Base-by-base conservation (phyloP, 768 basidiomycete genomes). In the Tylopilus sp. region DNA sequence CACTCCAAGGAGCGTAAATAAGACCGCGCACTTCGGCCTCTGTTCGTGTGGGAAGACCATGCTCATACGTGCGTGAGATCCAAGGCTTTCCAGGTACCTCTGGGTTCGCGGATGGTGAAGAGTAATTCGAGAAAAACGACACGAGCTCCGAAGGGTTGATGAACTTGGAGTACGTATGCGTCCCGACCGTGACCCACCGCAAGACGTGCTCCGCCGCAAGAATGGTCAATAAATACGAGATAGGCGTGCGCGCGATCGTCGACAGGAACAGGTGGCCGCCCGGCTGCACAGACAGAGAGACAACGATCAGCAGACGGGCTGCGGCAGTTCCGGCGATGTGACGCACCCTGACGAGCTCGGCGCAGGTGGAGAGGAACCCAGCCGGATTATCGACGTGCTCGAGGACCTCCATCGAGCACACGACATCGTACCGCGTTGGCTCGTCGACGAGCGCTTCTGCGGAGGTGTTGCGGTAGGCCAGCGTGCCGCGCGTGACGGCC, bases 381-480 rank as follows among this genome's bases (percentile, higher is more conserved):
- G 81, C 75, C 1, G 97, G 95, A 62, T 95, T 86, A 65, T 97
- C 90, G 45, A 99, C 97, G 63, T 99, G 97, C 71, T 99, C 97
- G 26, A 99, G 66, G 8, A 99, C 95, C 69, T 99, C 97, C 91
- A 98, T 91, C 10, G 94, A 89, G 65, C 93, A 97, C 13, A 99
- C 94, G 18, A 94, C 80, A 66, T 98, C 95, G 64, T 86, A 98
- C 46, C 81, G 81, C 58, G 76, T 77, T 13, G 79, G 66, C 5
- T 83, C 82, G 11, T 76, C 63, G 25, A 90, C 70, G 4, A 99
- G 77, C 1, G 76, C 76, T 64, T 98, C 94, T 0, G 88, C 91
- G 0, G 88, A 75, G 0, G 80, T 76, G 60, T 90, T 83, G 8
- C 80, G 71, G 71, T 98, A 98, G 1, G 73, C 68, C 22, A 95